Conservation (phyloP, 2,329 filamentous ascomycete species). For the Trichophyton mentagrophytes region DNA sequence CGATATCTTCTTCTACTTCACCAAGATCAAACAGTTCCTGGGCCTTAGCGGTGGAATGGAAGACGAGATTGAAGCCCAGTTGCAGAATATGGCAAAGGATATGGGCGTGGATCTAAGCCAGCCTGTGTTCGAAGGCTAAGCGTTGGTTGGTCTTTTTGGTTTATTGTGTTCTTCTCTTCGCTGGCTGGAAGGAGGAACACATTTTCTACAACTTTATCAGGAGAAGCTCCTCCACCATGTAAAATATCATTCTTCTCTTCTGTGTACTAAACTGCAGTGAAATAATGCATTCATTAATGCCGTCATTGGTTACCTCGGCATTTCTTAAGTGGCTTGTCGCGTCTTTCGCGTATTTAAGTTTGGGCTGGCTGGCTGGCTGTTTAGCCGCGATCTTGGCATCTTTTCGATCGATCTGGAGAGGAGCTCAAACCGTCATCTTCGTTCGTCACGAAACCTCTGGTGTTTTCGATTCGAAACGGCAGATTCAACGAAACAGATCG, state of each 20-base stretch:
- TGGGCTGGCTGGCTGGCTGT: too few species aligned
- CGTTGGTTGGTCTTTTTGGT: neutral
- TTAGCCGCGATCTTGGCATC: neutral
- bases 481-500: neutral
- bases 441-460: neutral
- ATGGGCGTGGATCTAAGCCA: slow-evolving; percentile 87
- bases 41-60: slow-evolving; percentile 78
- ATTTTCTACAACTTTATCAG: neutral
- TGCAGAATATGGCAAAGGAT: slow-evolving; percentile 78
- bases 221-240: neutral
- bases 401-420: neutral
- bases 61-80: slow-evolving; percentile 77
- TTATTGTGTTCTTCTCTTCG: neutral
- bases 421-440: neutral
- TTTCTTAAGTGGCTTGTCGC: neutral
- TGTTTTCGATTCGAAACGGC: neutral
- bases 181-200: neutral
- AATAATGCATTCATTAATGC: neutral
- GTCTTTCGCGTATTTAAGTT: neutral
- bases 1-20: slow-evolving; percentile 74
- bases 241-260: neutral
- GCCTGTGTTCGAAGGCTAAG: slow-evolving; percentile 69
- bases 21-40: slow-evolving; percentile 62
- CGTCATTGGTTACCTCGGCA: neutral
- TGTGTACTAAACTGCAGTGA: neutral